Evolutionary conservation across 1,139 yeast genomes (phyloP).

Genomic region (Suhomyces bribrorum): DNA sequence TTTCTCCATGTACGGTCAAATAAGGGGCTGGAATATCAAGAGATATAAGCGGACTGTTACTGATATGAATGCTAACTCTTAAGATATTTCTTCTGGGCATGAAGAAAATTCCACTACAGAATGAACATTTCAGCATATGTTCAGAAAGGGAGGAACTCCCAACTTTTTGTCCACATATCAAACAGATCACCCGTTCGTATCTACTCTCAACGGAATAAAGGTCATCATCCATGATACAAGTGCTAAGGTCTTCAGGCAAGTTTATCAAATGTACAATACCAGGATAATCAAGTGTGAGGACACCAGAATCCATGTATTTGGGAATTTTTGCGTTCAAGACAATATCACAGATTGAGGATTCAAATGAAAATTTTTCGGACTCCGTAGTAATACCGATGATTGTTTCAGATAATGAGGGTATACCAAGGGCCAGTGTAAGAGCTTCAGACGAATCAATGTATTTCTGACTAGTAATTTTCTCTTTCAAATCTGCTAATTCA

Average conservation of each 20-base stretch:
- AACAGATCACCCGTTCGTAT: slow-evolving; percentile 34
- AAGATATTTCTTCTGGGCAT: slow-evolving; percentile 42
- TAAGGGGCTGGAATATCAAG: slow-evolving; percentile 60
- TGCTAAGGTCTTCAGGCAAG: slow-evolving; percentile 38
- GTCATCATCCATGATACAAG: slow-evolving; percentile 29
- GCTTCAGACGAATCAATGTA: slow-evolving; percentile 23
- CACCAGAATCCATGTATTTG: slow-evolving; percentile 23
- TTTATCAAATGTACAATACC: slow-evolving; percentile 42
- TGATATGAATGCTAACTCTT: slow-evolving; percentile 31
- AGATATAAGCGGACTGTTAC: slow-evolving; percentile 29
- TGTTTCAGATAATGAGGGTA: slow-evolving; percentile 25
- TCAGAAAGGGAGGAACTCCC: slow-evolving; percentile 16
- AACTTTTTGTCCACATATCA: slow-evolving; percentile 32
- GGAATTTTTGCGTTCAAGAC: slow-evolving; percentile 32
- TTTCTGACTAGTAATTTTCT: slow-evolving; percentile 19
- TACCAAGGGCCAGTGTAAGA: slow-evolving; percentile 22
- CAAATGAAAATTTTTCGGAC: slow-evolving; percentile 21
- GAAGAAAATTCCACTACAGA: slow-evolving; percentile 42
- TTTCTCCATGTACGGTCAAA: slow-evolving; percentile 71
- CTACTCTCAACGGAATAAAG: slow-evolving; percentile 18
- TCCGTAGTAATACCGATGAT: slow-evolving; percentile 15
- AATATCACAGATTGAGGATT: slow-evolving; percentile 26
- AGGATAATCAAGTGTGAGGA: slow-evolving; percentile 37
- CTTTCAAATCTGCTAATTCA: slow-evolving; percentile 21
- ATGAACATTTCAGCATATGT: slow-evolving; percentile 30